Evolutionary conservation across 2,329 filamentous ascomycete genomes (phyloP).

Genomic region (Alternaria sp.): DNA sequence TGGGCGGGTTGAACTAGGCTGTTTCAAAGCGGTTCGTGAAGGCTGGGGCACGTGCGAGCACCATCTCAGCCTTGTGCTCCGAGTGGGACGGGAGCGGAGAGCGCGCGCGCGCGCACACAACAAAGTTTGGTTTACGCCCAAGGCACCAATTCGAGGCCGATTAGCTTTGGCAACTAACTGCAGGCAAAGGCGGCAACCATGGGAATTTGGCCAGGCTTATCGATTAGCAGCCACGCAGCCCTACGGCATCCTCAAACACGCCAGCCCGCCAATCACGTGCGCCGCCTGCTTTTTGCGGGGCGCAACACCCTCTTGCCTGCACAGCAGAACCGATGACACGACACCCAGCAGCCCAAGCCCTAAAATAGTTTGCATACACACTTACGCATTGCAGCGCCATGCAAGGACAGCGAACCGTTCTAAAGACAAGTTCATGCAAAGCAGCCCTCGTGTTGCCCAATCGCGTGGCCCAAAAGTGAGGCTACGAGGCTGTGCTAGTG

Average conservation of each 20-base stretch:
- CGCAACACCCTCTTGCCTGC: slow-evolving; percentile 17
- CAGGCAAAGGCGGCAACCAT: background rate
- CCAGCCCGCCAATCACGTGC: background rate
- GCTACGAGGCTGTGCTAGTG: slow-evolving; percentile 27
- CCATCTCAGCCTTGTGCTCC: slow-evolving; percentile 4
- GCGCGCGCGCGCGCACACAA: background rate
- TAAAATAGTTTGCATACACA: slow-evolving; percentile 13
- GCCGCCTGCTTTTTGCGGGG: slow-evolving; percentile 19
- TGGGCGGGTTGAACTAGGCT: slow-evolving; percentile 11
- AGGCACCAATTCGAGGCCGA: background rate
- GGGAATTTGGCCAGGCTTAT: background rate
- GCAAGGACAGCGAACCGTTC: slow-evolving; percentile 27
- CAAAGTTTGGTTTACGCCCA: background rate
- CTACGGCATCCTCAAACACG: background rate
- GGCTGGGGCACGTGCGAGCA: slow-evolving; percentile 4
- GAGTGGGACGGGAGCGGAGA: slow-evolving; percentile 6
- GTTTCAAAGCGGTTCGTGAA: slow-evolving; percentile 23
- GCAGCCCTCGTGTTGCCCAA: slow-evolving; percentile 11
- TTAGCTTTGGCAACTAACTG: background rate
- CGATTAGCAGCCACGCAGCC: background rate
- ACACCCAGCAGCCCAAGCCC: background rate
- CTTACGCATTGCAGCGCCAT: background rate
- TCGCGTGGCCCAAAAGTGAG: slow-evolving; percentile 10
- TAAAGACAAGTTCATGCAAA: slow-evolving; percentile 31
- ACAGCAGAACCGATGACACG: slow-evolving; percentile 16